Evolutionary conservation across 768 basidiomycete species (phyloP), one percentile per base, ranked within the genome.

Genomic region (Suillus cothurnatus): DNA sequence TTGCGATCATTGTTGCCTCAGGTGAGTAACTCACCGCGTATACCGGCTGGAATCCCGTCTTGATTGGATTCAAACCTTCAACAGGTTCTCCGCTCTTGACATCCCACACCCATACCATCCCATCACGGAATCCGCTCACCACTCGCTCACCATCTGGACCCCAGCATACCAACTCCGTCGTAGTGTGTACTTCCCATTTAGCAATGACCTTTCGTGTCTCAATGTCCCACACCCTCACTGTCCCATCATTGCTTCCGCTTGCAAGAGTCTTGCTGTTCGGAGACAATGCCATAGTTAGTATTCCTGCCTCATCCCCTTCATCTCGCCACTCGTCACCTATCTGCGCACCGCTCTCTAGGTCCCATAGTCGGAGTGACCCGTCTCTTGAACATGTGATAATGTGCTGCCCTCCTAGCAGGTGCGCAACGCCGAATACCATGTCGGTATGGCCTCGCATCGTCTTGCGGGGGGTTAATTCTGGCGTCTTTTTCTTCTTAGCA

Each of bases 201-300:
- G 4, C 34, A 4, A 9, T 34, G 26, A 61, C 61, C 28, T 61
- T 41, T 66, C 47, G 28, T 43, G 61, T 31, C 52, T 53, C 28
- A 8, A 47, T 5, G 21, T 28, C 32, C 47, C 28, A 28, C 28
- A 41, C 32, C 43, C 12, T 49, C 28, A 41, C 68, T 23, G 58
- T 50, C 21, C 58, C 61, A 0, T 39, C 39, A 15, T 66, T 64
- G 11, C 62, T 64, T 56, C 56, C 62, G n/a, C 57, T 68, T 17
- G 57, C 62, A 36, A 69, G 0, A n/a, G 19, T 28, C 3, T 21
- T 49, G 26, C 61, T 50, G 4, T 62, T 47, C 6, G 41, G 50
- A 21, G 49, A 62, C n/a, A 56, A 58, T 11, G n/a, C 34, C 45
- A 45, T 45, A 1, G 45, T n/a, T n/a, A 0, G 0, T 8, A 45